Conservation (phyloP, 352 stramenopile species). For the Saprolegnia diclina region DNA sequence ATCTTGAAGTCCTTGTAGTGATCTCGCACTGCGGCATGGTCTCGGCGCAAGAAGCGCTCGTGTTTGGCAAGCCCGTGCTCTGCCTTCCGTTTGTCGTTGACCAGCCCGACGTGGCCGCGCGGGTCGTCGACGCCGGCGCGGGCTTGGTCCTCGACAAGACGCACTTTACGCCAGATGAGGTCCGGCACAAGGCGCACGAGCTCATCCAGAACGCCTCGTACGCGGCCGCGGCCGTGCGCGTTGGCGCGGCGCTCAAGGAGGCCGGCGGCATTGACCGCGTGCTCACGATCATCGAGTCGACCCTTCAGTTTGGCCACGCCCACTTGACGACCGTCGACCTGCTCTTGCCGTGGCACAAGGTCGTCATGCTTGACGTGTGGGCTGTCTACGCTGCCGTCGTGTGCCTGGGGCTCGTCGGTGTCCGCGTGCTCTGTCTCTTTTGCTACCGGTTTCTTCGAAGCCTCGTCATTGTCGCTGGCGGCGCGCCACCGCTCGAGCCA, state of each 20-base stretch:
- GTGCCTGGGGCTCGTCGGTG: slow-evolving; percentile 51
- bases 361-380: slow-evolving; percentile 71
- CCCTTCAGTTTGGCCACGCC: slow-evolving; percentile 46
- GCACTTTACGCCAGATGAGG: slow-evolving; percentile 42
- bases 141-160: slow-evolving; percentile 73
- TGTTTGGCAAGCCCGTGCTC: slow-evolving; percentile 71
- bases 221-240: slow-evolving; percentile 36
- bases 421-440: slow-evolving; percentile 64
- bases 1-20: slow-evolving; percentile 30
- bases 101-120: slow-evolving; percentile 76
- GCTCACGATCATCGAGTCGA: slow-evolving; percentile 61
- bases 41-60: slow-evolving; percentile 71
- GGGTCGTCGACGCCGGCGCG: slow-evolving; percentile 65
- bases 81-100: slow-evolving; percentile 87
- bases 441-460: slow-evolving; percentile 32
- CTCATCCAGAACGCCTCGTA: slow-evolving; percentile 54
- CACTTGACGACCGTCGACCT: slow-evolving; percentile 70
- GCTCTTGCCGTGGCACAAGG: slow-evolving; percentile 67
- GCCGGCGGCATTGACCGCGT: slow-evolving; percentile 57
- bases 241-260: slow-evolving; percentile 50
- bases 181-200: slow-evolving; percentile 45
- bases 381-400: slow-evolving; percentile 66
- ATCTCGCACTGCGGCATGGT: slow-evolving; percentile 87
- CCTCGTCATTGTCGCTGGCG: neutral
- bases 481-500: too few species aligned